Evolutionary conservation across 106 monocot species (phyloP).

Genomic region (Apostasia ramifera): DNA sequence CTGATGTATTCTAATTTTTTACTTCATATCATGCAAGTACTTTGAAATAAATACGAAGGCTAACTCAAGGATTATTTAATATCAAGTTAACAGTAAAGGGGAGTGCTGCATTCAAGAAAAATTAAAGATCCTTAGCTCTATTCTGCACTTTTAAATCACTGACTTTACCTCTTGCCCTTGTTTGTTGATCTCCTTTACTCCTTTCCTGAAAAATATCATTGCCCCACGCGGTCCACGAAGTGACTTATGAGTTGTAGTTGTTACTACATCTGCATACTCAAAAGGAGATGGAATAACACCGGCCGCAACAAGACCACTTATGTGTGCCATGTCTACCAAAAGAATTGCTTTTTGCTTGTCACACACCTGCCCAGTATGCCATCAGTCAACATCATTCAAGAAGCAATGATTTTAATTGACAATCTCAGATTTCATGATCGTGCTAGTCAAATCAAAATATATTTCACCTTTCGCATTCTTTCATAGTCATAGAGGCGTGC

Average conservation of each 20-base stretch:
- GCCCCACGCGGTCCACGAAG: conserved; percentile 98
- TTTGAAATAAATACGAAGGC: too few species aligned
- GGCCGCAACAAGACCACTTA: conserved; percentile 97
- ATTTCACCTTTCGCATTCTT: conserved; percentile 68
- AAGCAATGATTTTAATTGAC: neutral
- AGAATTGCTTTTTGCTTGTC: conserved; percentile 95
- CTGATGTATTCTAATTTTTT: too few species aligned
- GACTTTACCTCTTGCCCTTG: conserved; percentile 72
- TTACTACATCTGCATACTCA: conserved; percentile 95
- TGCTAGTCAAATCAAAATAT: neutral
- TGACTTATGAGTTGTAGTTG: conserved; percentile 98
- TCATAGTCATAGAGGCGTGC: conserved; percentile 96
- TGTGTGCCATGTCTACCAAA: conserved; percentile 98
- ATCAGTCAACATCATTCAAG: neutral
- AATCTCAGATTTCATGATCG: neutral
- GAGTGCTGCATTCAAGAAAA: too few species aligned
- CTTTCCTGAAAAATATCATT: conserved; percentile 97
- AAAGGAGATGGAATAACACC: conserved; percentile 96
- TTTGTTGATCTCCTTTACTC: conserved; percentile 87
- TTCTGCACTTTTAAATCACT: neutral
- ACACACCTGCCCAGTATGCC: conserved; percentile 48
- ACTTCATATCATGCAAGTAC: too few species aligned
- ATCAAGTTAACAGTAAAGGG: too few species aligned
- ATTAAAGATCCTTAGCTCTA: too few species aligned
- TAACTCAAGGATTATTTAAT: too few species aligned